Base-by-base conservation (phyloP, 352 stramenopile species). In the Phytophthora tubulina region DNA sequence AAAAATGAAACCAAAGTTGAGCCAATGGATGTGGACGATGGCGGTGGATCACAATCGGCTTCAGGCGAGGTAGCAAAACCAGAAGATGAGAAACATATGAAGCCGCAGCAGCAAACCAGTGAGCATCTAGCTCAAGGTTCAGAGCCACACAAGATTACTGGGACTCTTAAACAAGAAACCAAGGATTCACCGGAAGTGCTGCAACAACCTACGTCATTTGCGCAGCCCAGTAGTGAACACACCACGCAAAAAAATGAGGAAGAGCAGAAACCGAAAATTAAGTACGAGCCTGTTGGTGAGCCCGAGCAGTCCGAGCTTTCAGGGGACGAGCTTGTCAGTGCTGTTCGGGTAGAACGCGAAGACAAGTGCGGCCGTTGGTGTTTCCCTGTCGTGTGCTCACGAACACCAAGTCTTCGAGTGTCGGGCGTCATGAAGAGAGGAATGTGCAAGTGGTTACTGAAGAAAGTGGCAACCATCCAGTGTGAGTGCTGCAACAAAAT, bases 321-420 rank as follows among this genome's bases (percentile, higher is more conserved):
- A 48, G 62, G 67, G n/a, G 57, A 76, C 35, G 46, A 73, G 2
- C 62, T 79, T n/a, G 56, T 79, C 31, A 21, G 17, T 50, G 45
- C 72, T 45, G 72, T 79, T 17, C 50, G 41, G 33, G 41, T 79
- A n/a, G 4, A 39, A 11, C 58, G 45, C 27, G 68, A 63, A 36
- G 62, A 56, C 3, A 67, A 55, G 27, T 63, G 17, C 4, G 62
- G 36, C 3, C 11, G 38, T 7, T 78, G 72, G 72, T 61, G 21
- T 15, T 73, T 79, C 57, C 44, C 67, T 15, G 46, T 73, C n/a
- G 65, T 69, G 52, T 73, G 72, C 9, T 79, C 72, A 21, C 67
- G 57, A 4, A 76, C 55, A 27, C 44, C 50, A 5, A 76, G 67
- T 45, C 57, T 73, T 30, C 60, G 63, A 27, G 56, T 45, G 15